Conservation (phyloP, 2,329 filamentous ascomycete genomes). For the Elsinoe batatas region DNA sequence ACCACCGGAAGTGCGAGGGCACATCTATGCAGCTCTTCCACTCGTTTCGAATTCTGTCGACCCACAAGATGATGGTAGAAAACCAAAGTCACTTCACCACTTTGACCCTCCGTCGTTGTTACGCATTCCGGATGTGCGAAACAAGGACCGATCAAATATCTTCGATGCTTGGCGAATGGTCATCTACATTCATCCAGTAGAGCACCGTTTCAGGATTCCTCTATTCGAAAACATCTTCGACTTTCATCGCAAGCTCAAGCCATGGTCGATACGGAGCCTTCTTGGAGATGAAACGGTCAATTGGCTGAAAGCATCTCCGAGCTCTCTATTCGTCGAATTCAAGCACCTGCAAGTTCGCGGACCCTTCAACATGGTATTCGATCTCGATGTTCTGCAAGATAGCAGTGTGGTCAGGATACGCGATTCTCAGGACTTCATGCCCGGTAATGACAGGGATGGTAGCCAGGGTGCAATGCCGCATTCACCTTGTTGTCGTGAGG, state of each 20-base stretch:
- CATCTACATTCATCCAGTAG: neutral
- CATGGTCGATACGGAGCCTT: neutral
- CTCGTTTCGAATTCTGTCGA: neutral
- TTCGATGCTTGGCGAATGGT: neutral
- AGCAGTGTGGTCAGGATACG: neutral
- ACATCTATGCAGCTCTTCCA: neutral
- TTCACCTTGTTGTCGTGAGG: neutral
- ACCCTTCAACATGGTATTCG: neutral
- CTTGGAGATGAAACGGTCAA: neutral
- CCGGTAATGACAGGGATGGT: neutral
- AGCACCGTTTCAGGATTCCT: neutral
- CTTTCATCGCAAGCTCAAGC: neutral
- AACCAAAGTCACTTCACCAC: neutral
- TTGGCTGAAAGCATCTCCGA: neutral
- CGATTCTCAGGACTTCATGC: neutral
- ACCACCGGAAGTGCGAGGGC: neutral
- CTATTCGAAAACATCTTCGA: neutral
- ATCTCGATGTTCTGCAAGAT: neutral
- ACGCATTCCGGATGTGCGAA: neutral
- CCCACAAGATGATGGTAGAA: neutral
- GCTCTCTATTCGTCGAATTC: neutral
- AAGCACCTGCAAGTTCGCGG: neutral
- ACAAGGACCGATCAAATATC: neutral
- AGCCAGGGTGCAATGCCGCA: neutral
- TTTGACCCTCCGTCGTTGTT: neutral